Evolutionary conservation across 2,329 filamentous ascomycete genomes (phyloP), one percentile per base, ranked within the genome.

Genomic region (Teratosphaeriaceae sp.): DNA sequence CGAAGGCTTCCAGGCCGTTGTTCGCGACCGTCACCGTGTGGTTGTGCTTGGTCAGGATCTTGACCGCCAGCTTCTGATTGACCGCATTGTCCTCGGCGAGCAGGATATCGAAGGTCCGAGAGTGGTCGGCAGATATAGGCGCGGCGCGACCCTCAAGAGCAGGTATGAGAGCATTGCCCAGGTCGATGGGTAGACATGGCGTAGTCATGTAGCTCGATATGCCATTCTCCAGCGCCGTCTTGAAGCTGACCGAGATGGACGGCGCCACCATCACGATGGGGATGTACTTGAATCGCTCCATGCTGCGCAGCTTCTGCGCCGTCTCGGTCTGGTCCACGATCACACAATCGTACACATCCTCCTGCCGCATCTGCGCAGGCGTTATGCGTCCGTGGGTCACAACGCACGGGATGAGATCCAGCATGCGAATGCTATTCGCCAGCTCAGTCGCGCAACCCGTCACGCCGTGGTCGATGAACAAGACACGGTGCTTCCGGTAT

Each of bases 161-260:
- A 5, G 92, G 92, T 15, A 97, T 85, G 78, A 98, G 89, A 53
- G 89, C 90, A 59, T 97, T 97, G 47, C 88, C 89, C 45, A 98
- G 72, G 64, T 98, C 92, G 50, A 96, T 94, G 4, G 90, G 80
- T 58, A 90, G 78, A 67, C 92, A 97, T 7, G 92, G 92, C 13
- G 88, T 95, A 2, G 92, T 97, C 88, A 97, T 96, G 66, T 96
- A 97, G 39, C 89, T 96, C n/a, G 89, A 94, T 54, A 98, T 95
- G 50, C 92, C 90, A 51, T 97, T 76, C 63, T 97, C 92, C 46
- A 97, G 71, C 45, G 90, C 92, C 2, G 88, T 92, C 70, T 95
- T 95, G 55, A 98, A 75, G 64, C 82, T 94, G 53, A 97, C 88
- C 48, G 89, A 86, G 11, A 97, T 88, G 26, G 88, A 74, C 0